Base-by-base conservation (phyloP, 345 rosid species). In the Rhizophora apiculata region DNA sequence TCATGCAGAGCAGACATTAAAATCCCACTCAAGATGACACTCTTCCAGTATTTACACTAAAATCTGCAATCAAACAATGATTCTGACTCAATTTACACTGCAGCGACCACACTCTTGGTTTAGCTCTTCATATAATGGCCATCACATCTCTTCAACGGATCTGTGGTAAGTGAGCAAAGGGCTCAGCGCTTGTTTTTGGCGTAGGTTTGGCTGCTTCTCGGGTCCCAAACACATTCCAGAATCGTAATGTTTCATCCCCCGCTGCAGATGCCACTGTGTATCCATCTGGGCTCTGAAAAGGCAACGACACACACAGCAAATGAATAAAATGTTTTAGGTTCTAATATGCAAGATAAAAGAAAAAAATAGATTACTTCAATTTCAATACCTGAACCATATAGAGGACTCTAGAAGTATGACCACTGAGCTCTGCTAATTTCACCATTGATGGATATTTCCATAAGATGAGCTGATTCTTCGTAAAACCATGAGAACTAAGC, bases 251-350 rank as follows among this genome's bases (percentile, higher is more conserved):
- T 64, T 89, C 96, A 24, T 89, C 92, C 49, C 84, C 89, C 39
- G 92, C 92, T n/a, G 92, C 96, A 19, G 96, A 76, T 29, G 96
- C 96, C 9, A 87, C 92, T 1, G 90, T 84, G 73, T 82, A 83
- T 48, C 94, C 88, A 83, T 88, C 91, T 9, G 94, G 94, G 63
- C 94, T 86, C 85, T 84, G 77, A 43, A n/a, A 18, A 5, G 8
- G 24, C 30, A 27, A 57, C 13, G 31, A 8, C 62, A 20, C 10
- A 27, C 26, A 52, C 6, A 37, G 8, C 16, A 24, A 24, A 39
- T 8, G 54, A 63, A 24, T 56, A 56, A 56, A 26, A 56, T 4
- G 5, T 8, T 56, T 15, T 56, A 56, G 11, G 2, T 56, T 56
- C 60, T 56, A 24, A 56, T 27, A 10, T 24, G 30, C 30, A 56